A percentile compares a stretch with the other conserved stretches of the same genome.
phyloP scores from a whole-genome alignment of 1,284 basidiomycete genomes.

The Leucoagaricus sp. region DNA sequence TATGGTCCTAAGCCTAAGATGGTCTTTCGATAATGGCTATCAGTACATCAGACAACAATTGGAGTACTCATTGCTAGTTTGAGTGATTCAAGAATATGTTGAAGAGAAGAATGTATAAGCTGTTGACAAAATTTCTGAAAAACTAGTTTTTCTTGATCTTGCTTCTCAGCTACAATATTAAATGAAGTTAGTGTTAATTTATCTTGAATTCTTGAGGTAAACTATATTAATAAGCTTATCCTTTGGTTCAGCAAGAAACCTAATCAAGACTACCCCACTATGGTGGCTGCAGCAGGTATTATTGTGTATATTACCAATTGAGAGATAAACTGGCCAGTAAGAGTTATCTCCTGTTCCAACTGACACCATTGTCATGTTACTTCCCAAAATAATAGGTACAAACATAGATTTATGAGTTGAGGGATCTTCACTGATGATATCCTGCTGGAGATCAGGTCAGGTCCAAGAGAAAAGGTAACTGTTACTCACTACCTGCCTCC shows the following conservation, averaged over 20 bases:
- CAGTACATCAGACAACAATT: neutral
- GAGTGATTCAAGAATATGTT: neutral
- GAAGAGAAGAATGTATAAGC: neutral
- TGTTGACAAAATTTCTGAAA: neutral
- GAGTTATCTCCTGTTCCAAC: slow-evolving; percentile 37
- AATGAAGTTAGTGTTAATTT: neutral
- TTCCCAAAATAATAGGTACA: too few relatives aligned
- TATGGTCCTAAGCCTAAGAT: neutral
- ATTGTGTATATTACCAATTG: slow-evolving; percentile 34
- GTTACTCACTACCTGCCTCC: slow-evolving; percentile 29
- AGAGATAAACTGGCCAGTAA: slow-evolving; percentile 34
- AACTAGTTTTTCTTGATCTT: neutral
- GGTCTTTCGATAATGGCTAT: neutral
- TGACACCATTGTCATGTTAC: slow-evolving; percentile 39
- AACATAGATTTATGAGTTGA: slow-evolving; percentile 31
- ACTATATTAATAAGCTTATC: neutral
- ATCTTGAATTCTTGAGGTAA: neutral
- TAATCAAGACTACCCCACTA: slow-evolving; percentile 19
- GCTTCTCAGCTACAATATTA: neutral
- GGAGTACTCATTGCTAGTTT: neutral
- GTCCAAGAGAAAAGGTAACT: neutral
- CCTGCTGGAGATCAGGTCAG: neutral
- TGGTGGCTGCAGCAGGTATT: slow-evolving; percentile 28
- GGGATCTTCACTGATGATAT: slow-evolving; percentile 28
- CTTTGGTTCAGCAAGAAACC: neutral